Base-by-base conservation (phyloP, 2,329 filamentous ascomycete genomes). In the Hymenoscyphus occultus region DNA sequence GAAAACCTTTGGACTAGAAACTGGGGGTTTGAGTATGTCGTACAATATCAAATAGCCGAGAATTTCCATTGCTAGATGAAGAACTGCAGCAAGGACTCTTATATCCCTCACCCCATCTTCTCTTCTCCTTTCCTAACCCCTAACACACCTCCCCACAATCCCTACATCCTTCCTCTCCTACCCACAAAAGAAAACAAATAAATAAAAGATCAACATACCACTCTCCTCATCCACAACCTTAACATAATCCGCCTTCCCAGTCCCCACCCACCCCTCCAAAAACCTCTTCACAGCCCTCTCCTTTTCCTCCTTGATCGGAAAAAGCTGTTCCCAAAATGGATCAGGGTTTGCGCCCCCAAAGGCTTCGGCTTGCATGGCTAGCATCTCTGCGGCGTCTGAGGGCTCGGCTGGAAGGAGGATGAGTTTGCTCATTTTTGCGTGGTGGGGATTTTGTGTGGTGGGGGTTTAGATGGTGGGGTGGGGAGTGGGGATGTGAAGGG, bases 161-260 rank as follows among this genome's bases (percentile, higher is more conserved):
- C 9, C 9, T 4, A 2, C 9, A 35, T 7, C 1, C 35, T 35
- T 10, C 35, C 2, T 35, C 9, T 22, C 22, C 22, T 7, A 6
- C 9, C 9, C 9, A 2, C 32, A 2, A 35, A 35, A 35, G 5
- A 9, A 2, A 35, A 35, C 2, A 5, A 35, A 35, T 35, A 35
- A 35, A 28, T 28, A 28, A 28, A 28, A 28, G 3, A n/a, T n/a
- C n/a, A n/a, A 65, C 64, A 62, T 54, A 69, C 66, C 66, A 64
- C 63, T 68, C 32, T 66, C 62, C 19, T 32, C 59, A 64, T 71
- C 63, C 48, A 70, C 63, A 56, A 68, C 64, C 32, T 71, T 71
- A 56, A 70, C 60, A 58, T 70, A 70, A 31, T 14, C 67, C 4
- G 65, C 65, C 9, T 22, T 64, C 31, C 58, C 28, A 64, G 68